Evolutionary conservation across 78 protist species (phyloP).

Genomic region (Andalucia godoyi): DNA sequence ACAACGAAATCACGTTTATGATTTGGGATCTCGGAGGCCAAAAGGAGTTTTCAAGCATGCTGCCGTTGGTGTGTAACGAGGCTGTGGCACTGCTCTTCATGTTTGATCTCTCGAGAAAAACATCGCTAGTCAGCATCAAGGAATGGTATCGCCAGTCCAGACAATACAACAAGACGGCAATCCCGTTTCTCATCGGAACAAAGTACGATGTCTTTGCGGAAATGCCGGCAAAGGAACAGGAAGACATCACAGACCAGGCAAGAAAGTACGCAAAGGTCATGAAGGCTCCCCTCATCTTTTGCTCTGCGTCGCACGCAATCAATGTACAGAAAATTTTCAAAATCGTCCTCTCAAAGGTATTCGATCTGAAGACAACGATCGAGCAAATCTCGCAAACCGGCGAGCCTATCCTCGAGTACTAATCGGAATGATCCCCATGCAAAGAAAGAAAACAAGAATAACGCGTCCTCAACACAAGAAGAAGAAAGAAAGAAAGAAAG

Average conservation of each 20-base stretch:
- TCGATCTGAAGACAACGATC: constrained; percentile 65
- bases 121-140: constrained; percentile 68
- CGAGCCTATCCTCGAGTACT: constrained; percentile 77
- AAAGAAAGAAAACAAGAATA: no score
- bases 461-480: no score
- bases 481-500: no score
- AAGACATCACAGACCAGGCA: constrained; percentile 76
- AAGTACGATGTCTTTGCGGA: constrained; percentile 75
- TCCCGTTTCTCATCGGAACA: constrained; percentile 86
- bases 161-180: constrained; percentile 68
- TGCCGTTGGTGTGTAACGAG: constrained; percentile 91
- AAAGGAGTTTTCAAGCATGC: constrained; percentile 86
- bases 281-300: constrained; percentile 88
- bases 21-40: constrained; percentile 95
- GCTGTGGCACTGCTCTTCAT: constrained; percentile 91
- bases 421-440: no score
- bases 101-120: constrained; percentile 89
- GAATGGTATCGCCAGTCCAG: constrained; percentile 94
- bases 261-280: constrained; percentile 83
- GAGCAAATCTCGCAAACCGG: constrained; percentile 48
- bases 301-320: constrained; percentile 23
- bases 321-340: constrained; percentile 63
- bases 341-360: constrained; percentile 68
- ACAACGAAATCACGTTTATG: constrained; percentile 76
- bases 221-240: constrained; percentile 67